phyloP scores from a whole-genome alignment of 805 yeast genomes.

The Clavispora asparagi region DNA sequence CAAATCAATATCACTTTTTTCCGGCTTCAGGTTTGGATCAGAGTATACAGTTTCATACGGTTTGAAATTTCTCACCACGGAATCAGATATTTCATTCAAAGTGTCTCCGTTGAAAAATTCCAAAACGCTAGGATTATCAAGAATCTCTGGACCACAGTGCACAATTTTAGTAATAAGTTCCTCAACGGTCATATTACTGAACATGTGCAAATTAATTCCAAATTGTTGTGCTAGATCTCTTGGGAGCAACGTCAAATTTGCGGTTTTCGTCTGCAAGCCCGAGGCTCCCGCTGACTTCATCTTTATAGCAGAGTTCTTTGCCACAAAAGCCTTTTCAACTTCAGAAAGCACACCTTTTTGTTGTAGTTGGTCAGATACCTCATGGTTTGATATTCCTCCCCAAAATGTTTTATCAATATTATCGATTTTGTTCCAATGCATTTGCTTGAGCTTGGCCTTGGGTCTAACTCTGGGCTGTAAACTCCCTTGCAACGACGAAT shows the following conservation, averaged over 20 bases:
- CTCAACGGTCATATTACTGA: constrained; percentile 46
- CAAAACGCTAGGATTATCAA: constrained; percentile 51
- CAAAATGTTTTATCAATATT: constrained; percentile 82
- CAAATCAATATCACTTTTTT: constrained; percentile 30
- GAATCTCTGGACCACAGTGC: constrained; percentile 52
- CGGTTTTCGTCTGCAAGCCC: constrained; percentile 11
- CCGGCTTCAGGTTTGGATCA: constrained; percentile 7
- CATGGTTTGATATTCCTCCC: constrained; percentile 59
- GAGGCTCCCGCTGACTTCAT: constrained; percentile 23
- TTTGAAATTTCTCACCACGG: constrained; percentile 49
- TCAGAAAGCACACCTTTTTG: constrained; percentile 79
- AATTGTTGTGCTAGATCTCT: constrained; percentile 78
- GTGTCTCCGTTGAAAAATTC: constrained; percentile 71
- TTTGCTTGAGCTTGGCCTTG: constrained; percentile 75
- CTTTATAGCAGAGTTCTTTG: constrained; percentile 51
- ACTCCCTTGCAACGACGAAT: constrained; percentile 1
- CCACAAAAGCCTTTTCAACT: constrained; percentile 83
- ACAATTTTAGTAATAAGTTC: constrained; percentile 53
- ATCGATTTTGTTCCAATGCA: constrained; percentile 96
- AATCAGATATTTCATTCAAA: constrained; percentile 52
- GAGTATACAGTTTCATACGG: constrained; percentile 56
- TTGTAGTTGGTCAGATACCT: constrained; percentile 55
- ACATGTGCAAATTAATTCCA: constrained; percentile 70
- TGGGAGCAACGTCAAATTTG: constrained; percentile 65
- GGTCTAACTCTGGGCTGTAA: constrained; percentile 40